Evolutionary conservation across 495 filamentous ascomycete genomes (phyloP).

Genomic region (Parathielavia hyrcaniae): DNA sequence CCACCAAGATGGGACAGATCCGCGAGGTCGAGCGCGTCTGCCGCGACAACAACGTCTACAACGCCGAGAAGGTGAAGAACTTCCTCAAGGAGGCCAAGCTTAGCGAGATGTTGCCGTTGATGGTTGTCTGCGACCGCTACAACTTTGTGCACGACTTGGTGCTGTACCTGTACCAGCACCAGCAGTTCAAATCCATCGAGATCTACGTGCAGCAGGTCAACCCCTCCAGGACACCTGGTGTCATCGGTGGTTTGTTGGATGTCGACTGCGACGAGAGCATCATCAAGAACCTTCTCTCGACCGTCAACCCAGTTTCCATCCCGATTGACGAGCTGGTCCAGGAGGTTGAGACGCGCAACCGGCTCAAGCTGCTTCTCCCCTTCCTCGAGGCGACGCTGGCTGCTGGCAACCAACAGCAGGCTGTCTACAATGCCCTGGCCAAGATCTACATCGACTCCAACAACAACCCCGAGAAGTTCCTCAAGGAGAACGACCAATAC

Average conservation of each 20-base stretch:
- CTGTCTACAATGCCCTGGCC: slow-evolving; percentile 94
- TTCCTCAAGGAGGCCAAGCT: slow-evolving; percentile 96
- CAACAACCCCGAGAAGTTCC: slow-evolving; percentile 96
- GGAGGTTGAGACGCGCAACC: slow-evolving; percentile 91
- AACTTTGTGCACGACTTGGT: slow-evolving; percentile 98
- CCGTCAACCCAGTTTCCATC: slow-evolving; percentile 75
- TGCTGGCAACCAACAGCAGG: slow-evolving; percentile 91
- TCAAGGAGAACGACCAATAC: slow-evolving; percentile 97
- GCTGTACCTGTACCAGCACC: slow-evolving; percentile 96
- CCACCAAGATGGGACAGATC: slow-evolving; percentile 83
- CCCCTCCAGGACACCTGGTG: slow-evolving; percentile 83
- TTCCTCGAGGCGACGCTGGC: slow-evolving; percentile 93
- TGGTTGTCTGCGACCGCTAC: slow-evolving; percentile 98
- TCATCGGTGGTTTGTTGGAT: slow-evolving; percentile 91
- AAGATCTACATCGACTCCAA: slow-evolving; percentile 99
- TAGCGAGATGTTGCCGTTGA: slow-evolving; percentile 87
- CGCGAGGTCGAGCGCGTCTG: slow-evolving; percentile 96
- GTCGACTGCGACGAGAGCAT: slow-evolving; percentile 95
- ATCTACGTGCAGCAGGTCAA: slow-evolving; percentile 99
- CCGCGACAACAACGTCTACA: slow-evolving; percentile 87
- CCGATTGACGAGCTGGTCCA: slow-evolving; percentile 94
- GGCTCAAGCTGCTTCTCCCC: slow-evolving; percentile 89
- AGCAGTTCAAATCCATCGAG: slow-evolving; percentile 99
- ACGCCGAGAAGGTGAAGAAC: slow-evolving; percentile 97
- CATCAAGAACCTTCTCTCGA: slow-evolving; percentile 87